Conservation (phyloP, 805 yeast genomes). For the Starmerella bombicola region DNA sequence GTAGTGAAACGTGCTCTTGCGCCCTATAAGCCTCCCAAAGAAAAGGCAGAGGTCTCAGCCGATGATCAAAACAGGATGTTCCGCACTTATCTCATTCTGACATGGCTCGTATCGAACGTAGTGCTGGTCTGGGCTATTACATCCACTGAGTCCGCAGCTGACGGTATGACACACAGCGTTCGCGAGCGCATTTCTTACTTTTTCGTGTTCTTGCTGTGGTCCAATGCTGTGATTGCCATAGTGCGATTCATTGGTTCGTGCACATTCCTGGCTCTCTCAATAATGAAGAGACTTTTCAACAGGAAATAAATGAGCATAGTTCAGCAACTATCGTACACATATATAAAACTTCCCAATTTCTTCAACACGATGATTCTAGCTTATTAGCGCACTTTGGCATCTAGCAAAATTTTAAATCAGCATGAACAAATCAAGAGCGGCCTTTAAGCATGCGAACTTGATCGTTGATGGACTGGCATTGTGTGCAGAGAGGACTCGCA, state of each 20-base stretch:
- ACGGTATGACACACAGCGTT: constrained; percentile 32
- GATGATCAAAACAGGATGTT: constrained; percentile 33
- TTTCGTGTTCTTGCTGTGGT: constrained; percentile 43
- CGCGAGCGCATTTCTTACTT: constrained; percentile 29
- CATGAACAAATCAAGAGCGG: too few relatives aligned
- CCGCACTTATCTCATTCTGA: constrained; percentile 31
- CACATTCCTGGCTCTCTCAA: constrained; percentile 32
- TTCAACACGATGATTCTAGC: too few relatives aligned
- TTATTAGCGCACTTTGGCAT: too few relatives aligned
- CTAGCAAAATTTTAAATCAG: too few relatives aligned
- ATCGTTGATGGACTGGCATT: too few relatives aligned
- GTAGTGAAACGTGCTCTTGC: constrained; percentile 42
- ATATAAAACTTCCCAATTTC: too few relatives aligned
- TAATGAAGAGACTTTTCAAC: constrained; percentile 12
- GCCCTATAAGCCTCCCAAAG: constrained; percentile 35
- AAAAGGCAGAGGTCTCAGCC: constrained; percentile 15
- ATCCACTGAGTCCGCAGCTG: constrained; percentile 27
- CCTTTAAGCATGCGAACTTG: too few relatives aligned
- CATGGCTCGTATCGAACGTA: constrained; percentile 32
- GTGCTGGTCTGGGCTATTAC: constrained; percentile 31
- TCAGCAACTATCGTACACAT: too few relatives aligned
- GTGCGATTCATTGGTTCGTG: constrained; percentile 45
- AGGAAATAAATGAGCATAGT: too few relatives aligned
- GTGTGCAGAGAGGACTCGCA: too few relatives aligned
- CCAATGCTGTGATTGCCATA: constrained; percentile 48